Conservation (phyloP, 2,329 filamentous ascomycete species). For the Ascochyta koolunga region DNA sequence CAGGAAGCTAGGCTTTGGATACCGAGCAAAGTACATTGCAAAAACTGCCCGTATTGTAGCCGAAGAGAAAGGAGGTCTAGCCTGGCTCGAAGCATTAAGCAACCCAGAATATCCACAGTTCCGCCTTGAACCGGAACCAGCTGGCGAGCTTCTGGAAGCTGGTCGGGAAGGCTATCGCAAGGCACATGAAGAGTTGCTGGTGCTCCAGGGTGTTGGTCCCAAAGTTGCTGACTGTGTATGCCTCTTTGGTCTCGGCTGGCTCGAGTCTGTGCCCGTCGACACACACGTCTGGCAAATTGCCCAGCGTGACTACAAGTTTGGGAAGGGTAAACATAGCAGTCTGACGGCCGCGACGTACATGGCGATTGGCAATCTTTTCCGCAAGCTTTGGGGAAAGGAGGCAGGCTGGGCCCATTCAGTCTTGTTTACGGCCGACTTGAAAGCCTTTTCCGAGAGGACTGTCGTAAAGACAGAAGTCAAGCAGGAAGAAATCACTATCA, state of each 20-base stretch:
- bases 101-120: constrained; percentile 76
- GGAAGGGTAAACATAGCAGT: constrained; percentile 79
- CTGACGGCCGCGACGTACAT: constrained; percentile 89
- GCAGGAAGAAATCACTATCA: constrained; percentile 48
- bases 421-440: constrained; percentile 90
- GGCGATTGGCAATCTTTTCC: constrained; percentile 87
- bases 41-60: constrained; percentile 80
- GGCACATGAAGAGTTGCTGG: constrained; percentile 80
- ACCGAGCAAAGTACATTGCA: constrained; percentile 90
- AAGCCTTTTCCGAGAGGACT: constrained; percentile 76
- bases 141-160: constrained; percentile 57
- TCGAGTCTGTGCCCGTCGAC: constrained; percentile 92
- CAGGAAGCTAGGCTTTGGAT: constrained; percentile 87
- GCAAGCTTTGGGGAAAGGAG: constrained; percentile 86
- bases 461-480: constrained; percentile 57
- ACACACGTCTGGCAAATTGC: constrained; percentile 99
- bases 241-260: constrained; percentile 95
- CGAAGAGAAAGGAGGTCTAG: constrained; percentile 63
- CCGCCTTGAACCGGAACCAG: constrained; percentile 52
- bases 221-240: constrained; percentile 98
- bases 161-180: constrained; percentile 71
- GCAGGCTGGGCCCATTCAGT: constrained; percentile 98
- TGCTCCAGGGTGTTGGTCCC: constrained; percentile 86
- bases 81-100: constrained; percentile 78
- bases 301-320: constrained; percentile 92